Conservation (phyloP, 805 yeast species). For the Candida krabiensis region DNA sequence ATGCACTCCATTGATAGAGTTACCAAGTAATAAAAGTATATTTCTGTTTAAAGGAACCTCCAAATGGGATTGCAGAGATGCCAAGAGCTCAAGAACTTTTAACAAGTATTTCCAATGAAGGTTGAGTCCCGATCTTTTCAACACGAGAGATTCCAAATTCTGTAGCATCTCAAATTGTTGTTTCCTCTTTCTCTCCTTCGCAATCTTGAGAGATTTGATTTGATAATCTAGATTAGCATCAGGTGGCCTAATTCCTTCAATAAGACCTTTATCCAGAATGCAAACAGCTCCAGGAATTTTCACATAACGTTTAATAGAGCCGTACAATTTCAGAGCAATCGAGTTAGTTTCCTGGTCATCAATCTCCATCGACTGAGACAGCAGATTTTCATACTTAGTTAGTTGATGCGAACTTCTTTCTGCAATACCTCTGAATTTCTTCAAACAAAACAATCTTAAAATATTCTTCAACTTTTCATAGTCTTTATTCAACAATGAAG, state of each 20-base stretch:
- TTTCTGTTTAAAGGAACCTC: slow-evolving; percentile 46
- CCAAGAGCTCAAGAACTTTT: slow-evolving; percentile 49
- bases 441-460: slow-evolving; percentile 54
- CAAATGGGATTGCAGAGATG: slow-evolving; percentile 51
- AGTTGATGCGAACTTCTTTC: slow-evolving; percentile 58
- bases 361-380: slow-evolving; percentile 54
- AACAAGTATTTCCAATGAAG: slow-evolving; percentile 59
- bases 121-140: slow-evolving; percentile 23
- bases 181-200: slow-evolving; percentile 59
- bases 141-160: slow-evolving; percentile 40
- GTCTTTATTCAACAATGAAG: slow-evolving; percentile 49
- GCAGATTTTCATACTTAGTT: slow-evolving; percentile 43
- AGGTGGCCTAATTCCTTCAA: slow-evolving; percentile 58
- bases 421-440: slow-evolving; percentile 57
- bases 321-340: slow-evolving; percentile 53
- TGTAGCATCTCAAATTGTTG: slow-evolving; percentile 40
- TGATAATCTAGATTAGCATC: slow-evolving; percentile 55
- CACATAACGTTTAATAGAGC: slow-evolving; percentile 38
- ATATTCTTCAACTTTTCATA: slow-evolving; percentile 63
- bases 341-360: slow-evolving; percentile 57
- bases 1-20: slow-evolving; percentile 57
- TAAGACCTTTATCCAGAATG: slow-evolving; percentile 43
- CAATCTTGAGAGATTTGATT: slow-evolving; percentile 56
- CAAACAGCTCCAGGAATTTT: slow-evolving; percentile 54
- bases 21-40: slow-evolving; percentile 44